Evolutionary conservation across 2,329 filamentous ascomycete species (phyloP).

Genomic region (Aspergillus fumigatiaffinis): DNA sequence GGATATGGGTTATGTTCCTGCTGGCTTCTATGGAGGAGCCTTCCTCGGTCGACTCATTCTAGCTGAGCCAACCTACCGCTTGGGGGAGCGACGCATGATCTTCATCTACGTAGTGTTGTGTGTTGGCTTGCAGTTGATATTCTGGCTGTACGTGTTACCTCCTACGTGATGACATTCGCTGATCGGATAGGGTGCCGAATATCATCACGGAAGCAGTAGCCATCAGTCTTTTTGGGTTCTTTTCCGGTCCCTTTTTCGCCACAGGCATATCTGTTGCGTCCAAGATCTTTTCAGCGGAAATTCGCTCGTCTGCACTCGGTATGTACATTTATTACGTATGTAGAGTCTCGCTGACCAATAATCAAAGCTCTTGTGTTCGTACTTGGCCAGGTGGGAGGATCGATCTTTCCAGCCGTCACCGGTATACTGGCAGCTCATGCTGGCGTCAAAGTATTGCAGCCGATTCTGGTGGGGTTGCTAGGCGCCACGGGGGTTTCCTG

Average conservation of each 20-base stretch:
- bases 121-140: no score
- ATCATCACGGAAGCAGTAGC: slow-evolving; percentile 51
- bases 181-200: slow-evolving; percentile 41
- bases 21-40: no score
- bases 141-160: slow-evolving; percentile 16
- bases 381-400: slow-evolving; percentile 53
- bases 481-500: slow-evolving; percentile 46
- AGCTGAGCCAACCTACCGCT: no score
- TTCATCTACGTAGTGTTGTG: no score
- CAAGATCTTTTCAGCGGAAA: slow-evolving; percentile 48
- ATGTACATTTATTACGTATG: background rate
- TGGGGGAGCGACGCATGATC: no score
- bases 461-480: slow-evolving; percentile 49
- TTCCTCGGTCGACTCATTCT: no score
- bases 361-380: slow-evolving; percentile 50
- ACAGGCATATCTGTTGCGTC: slow-evolving; percentile 48
- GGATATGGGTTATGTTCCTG: no score
- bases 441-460: slow-evolving; percentile 50
- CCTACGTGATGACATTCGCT: slow-evolving; percentile 47
- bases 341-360: background rate
- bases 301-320: slow-evolving; percentile 48
- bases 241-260: slow-evolving; percentile 49
- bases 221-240: slow-evolving; percentile 54
- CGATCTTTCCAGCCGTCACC: slow-evolving; percentile 54
- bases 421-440: no score